Percentiles rank a stretch among this genome's conserved stretches.
phyloP scores from a whole-genome alignment of 1,139 yeast species.

The Entelexis paramagnoliae region DNA sequence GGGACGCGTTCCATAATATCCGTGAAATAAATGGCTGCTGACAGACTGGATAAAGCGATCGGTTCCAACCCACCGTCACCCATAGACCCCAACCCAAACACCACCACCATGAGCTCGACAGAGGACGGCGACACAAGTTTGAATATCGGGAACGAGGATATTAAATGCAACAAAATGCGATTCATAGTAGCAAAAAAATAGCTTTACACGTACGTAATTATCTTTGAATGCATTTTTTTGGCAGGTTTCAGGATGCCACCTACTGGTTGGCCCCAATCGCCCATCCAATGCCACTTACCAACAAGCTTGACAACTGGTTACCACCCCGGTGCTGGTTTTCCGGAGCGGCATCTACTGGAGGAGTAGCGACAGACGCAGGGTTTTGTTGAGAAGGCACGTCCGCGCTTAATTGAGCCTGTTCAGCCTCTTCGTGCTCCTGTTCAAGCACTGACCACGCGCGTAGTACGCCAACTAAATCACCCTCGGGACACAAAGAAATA shows the following conservation, averaged over 20 bases:
- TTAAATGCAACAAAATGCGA: too few species aligned
- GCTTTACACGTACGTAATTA: too few species aligned
- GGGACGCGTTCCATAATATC: conserved; percentile 13
- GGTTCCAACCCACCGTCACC: too few species aligned
- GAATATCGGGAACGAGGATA: too few species aligned
- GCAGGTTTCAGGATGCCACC: too few species aligned
- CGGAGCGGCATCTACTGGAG: not conserved
- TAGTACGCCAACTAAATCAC: conserved; percentile 29
- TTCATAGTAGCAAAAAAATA: too few species aligned
- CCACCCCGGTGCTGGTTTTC: not conserved
- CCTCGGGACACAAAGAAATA: conserved; percentile 33
- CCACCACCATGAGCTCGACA: too few species aligned
- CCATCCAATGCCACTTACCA: conserved; percentile 56
- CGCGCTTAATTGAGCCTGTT: not conserved
- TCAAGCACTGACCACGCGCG: conserved; percentile 31
- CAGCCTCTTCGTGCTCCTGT: conserved; percentile 11
- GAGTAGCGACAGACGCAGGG: not conserved
- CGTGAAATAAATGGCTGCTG: not conserved
- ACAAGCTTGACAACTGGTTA: conserved; percentile 30
- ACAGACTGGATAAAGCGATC: not conserved
- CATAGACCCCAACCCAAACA: too few species aligned
- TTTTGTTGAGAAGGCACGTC: not conserved
- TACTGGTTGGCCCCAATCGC: conserved; percentile 45
- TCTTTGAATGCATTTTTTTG: too few species aligned
- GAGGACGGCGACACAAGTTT: too few species aligned